Conservation (phyloP, 1,139 yeast species). For the Sugiyamaella japonica region DNA sequence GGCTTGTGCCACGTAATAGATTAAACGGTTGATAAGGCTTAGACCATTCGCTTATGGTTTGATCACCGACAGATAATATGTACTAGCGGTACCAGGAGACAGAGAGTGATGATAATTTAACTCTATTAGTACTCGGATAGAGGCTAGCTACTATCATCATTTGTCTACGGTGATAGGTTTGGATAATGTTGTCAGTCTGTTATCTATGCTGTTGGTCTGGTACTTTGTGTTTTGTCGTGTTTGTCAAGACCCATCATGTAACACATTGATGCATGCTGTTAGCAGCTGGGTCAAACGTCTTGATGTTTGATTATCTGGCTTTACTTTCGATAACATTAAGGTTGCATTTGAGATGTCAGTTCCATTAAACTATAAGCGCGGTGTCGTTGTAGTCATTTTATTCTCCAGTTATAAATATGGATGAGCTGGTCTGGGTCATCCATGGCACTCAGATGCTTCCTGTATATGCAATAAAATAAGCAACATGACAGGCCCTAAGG, state of each 20-base stretch:
- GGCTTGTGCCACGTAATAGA: no score
- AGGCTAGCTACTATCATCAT: not conserved
- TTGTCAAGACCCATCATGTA: not conserved
- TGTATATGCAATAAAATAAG: not conserved
- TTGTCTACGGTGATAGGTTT: not conserved
- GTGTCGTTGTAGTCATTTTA: not conserved
- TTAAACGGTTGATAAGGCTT: not conserved
- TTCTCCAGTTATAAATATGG: not conserved
- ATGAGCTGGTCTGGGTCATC: not conserved
- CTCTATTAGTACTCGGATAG: not conserved
- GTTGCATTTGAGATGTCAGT: slow-evolving; percentile 10
- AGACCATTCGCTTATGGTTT: not conserved
- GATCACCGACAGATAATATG: not conserved
- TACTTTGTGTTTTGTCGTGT: not conserved
- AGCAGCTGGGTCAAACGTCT: not conserved
- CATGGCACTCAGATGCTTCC: not conserved
- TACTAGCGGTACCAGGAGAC: not conserved
- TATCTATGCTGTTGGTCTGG: not conserved
- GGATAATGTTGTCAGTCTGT: not conserved
- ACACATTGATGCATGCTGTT: not conserved
- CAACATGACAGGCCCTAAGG: slow-evolving; percentile 6
- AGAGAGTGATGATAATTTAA: not conserved
- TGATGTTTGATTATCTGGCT: slow-evolving; percentile 1
- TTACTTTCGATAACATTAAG: slow-evolving; percentile 9
- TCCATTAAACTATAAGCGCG: slow-evolving; percentile 7